Percentiles rank a stretch among this genome's conserved stretches.
phyloP scores from a whole-genome alignment of 73 alveolate genomes.

The Tetrahymena malaccensis region DNA sequence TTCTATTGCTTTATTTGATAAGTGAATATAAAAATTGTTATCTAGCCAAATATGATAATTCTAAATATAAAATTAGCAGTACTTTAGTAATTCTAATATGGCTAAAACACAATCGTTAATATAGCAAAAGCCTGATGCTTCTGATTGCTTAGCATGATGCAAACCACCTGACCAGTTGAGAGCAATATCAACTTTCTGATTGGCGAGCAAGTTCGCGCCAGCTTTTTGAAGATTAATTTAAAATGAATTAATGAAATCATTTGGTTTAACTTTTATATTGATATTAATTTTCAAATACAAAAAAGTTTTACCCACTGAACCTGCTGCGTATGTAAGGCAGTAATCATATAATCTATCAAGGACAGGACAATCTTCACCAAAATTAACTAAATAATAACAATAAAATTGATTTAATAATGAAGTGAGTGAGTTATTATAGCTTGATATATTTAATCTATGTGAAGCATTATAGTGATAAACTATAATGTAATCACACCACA shows the following conservation, averaged over 20 bases:
- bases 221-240: constrained; percentile 39
- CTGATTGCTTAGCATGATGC: constrained; percentile 96
- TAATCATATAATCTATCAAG: constrained; percentile 83
- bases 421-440: no score
- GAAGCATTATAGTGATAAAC: neutral
- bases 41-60: neutral
- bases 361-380: constrained; percentile 81
- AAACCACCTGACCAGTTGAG: constrained; percentile 99
- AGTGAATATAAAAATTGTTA: neutral
- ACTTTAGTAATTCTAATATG: constrained; percentile 66
- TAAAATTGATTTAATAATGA: neutral
- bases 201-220: constrained; percentile 54
- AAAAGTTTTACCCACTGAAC: constrained; percentile 46
- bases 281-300: constrained; percentile 32
- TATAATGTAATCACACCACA: no score
- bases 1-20: no score
- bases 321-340: constrained; percentile 84
- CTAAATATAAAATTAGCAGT: neutral
- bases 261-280: neutral
- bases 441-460: no score
- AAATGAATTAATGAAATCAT: constrained; percentile 6
- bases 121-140: constrained; percentile 97
- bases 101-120: constrained; percentile 95
- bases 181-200: constrained; percentile 70
- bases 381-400: constrained; percentile 1